Base-by-base conservation (phyloP, 352 stramenopile genomes). In the Phytophthora parvispora region DNA sequence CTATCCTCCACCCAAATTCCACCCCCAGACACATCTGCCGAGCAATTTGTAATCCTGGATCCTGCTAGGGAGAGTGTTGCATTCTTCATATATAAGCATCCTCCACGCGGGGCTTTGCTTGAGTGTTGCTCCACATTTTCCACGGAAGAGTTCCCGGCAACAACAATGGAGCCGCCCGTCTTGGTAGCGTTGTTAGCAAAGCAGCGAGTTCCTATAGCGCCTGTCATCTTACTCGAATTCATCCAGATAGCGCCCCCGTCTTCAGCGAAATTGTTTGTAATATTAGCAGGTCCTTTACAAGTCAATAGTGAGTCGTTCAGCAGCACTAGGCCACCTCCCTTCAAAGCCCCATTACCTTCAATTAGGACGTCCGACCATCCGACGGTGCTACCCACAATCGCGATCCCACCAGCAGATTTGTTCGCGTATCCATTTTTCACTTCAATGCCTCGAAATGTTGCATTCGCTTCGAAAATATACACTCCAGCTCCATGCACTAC, bases 401-500 rank as follows among this genome's bases (percentile, higher is more conserved):
- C 63, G 24, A 76, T 28, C 6, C 72, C 72, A 24, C 72, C 72
- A n/a, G 18, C 72, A 25, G 51, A 68, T 31, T 58, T 45, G 29
- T 12, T 59, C 12, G 69, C 69, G 27, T 27, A 29, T 18, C 68
- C 63, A 42, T 62, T 64, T 48, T 64, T 13, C 15, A 72, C 25
- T 15, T 45, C 13, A 38, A 76, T 51, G 2, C 57, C 68, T 9
- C 13, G 13, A 20, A 72, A 12, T 51, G 8, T 61, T 50, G 56
- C 62, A 10, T 69, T 42, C 16, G 71, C 55, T 20, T 68, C 40
- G 13, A 47, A 27, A 15, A 81, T 43, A 22, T 79, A 74, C 13
- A 83, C 67, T 9, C 77, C 77, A 34, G 67, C 77, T 45, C 77
- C 77, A 25, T 53, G 65, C 2, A 29, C 77, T 84, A 25, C 18